Percentiles rank a stretch among this genome's conserved stretches.
phyloP scores from a whole-genome alignment of 495 filamentous ascomycete species.

The Halenospora varia region DNA sequence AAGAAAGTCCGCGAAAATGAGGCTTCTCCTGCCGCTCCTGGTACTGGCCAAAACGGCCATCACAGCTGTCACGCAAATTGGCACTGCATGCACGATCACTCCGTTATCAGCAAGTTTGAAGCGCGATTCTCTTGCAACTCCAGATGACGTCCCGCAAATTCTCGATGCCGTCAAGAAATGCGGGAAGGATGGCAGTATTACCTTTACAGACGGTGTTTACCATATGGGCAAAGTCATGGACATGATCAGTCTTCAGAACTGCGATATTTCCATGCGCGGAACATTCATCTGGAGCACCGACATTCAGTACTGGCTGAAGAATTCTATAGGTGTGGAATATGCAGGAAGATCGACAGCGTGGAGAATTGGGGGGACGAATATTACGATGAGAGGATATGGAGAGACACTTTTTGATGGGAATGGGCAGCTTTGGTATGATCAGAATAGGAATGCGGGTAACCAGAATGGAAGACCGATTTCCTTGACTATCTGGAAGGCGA shows the following conservation, averaged over 20 bases:
- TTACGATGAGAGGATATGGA: conserved; percentile 35
- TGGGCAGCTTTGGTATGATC: conserved; percentile 42
- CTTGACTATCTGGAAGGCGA: conserved; percentile 36
- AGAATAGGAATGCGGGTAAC: conserved; percentile 32
- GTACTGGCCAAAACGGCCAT: not conserved
- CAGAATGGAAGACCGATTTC: conserved; percentile 42
- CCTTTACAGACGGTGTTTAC: conserved; percentile 34
- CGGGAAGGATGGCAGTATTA: conserved; percentile 34
- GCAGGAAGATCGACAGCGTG: conserved; percentile 45
- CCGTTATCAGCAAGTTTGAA: not conserved
- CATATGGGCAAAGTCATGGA: conserved; percentile 39
- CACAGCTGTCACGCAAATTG: conserved; percentile 5
- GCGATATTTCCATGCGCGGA: conserved; percentile 35
- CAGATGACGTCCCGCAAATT: conserved; percentile 37
- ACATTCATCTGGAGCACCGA: conserved; percentile 34
- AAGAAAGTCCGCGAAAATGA: too few relatives aligned
- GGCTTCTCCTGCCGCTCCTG: not conserved
- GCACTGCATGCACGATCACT: conserved; percentile 7
- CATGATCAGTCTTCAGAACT: conserved; percentile 36
- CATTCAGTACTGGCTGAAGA: conserved; percentile 40
- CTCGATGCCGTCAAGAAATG: conserved; percentile 38
- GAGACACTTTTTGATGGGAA: conserved; percentile 42
- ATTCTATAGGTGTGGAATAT: conserved; percentile 38
- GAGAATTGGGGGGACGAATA: conserved; percentile 40
- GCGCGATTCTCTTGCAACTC: not conserved